Evolutionary conservation across 2,329 filamentous ascomycete species (phyloP).

Genomic region (Gliomastix tumulicola): DNA sequence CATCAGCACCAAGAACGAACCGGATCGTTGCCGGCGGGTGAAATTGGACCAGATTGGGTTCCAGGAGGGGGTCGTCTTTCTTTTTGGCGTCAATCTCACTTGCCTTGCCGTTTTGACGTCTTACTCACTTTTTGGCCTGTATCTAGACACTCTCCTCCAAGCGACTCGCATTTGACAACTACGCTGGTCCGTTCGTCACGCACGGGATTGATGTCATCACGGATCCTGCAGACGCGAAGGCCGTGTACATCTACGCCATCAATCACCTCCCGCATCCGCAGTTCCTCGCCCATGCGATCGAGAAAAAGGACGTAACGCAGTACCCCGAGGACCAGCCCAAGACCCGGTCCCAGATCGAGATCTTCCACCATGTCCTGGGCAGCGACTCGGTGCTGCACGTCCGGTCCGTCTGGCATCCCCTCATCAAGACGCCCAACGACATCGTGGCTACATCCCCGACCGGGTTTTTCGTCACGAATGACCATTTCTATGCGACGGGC

Average conservation of each 20-base stretch:
- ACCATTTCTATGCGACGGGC: constrained; percentile 46
- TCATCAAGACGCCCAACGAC: constrained; percentile 54
- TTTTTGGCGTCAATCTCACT: no score
- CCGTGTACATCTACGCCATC: constrained; percentile 53
- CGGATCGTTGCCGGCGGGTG: no score
- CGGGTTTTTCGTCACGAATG: constrained; percentile 53
- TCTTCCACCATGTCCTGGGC: constrained; percentile 47
- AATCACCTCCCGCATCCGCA: constrained; percentile 49
- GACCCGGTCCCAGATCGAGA: constrained; percentile 46
- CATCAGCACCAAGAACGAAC: no score
- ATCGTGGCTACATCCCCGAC: constrained; percentile 37
- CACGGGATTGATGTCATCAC: constrained; percentile 55
- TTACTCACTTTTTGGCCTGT: no score
- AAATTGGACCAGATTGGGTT: no score
- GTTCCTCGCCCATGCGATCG: no score
- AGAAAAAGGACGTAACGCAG: background rate
- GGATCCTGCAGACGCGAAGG: constrained; percentile 29
- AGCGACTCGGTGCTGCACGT: constrained; percentile 33
- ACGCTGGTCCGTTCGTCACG: constrained; percentile 45
- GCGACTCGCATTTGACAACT: constrained; percentile 41
- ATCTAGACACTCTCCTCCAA: no score
- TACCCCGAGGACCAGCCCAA: constrained; percentile 19
- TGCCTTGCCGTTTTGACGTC: no score
- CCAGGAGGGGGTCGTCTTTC: no score
- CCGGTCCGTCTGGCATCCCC: constrained; percentile 43